A percentile compares a stretch with the other conserved stretches of the same genome.
Conservation (phyloP, 495 filamentous ascomycete genomes). For the Penicillium odoratum region DNA sequence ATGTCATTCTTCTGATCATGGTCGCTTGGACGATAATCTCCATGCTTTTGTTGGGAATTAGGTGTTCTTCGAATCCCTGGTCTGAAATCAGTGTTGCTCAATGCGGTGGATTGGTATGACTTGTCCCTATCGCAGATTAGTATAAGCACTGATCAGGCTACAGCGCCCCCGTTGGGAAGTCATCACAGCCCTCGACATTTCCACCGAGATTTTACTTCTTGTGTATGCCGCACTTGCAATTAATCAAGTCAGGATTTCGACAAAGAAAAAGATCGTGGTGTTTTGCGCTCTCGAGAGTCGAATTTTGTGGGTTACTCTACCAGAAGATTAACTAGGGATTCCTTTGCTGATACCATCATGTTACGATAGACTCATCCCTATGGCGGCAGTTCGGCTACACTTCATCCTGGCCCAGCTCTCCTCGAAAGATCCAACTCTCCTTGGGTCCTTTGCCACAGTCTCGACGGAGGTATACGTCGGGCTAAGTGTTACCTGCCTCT, state of each 20-base stretch:
- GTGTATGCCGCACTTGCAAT: constrained; percentile 21
- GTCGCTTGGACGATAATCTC: constrained; percentile 19
- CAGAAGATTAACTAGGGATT: too few relatives aligned
- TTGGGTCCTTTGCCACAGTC: constrained; percentile 25
- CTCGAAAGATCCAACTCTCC: constrained; percentile 21
- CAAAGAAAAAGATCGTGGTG: constrained; percentile 19
- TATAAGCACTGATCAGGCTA: not conserved
- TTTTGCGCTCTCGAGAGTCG: constrained; percentile 25
- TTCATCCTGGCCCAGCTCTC: constrained; percentile 21
- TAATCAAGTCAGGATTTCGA: constrained; percentile 19
- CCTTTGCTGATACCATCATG: not conserved
- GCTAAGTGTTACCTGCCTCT: constrained; percentile 24
- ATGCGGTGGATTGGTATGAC: not conserved
- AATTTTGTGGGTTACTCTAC: constrained; percentile 18
- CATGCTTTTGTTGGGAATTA: constrained; percentile 16
- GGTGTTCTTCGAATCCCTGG: constrained; percentile 14
- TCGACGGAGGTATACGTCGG: constrained; percentile 29
- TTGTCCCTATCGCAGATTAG: not conserved
- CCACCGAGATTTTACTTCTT: constrained; percentile 23
- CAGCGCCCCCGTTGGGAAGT: constrained; percentile 30
- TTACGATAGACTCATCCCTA: constrained; percentile 24
- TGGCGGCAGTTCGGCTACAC: constrained; percentile 25
- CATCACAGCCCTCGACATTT: constrained; percentile 26
- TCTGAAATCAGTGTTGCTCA: not conserved
- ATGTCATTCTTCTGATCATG: constrained; percentile 10